Percentiles rank a stretch among this genome's conserved stretches.
phyloP scores from a whole-genome alignment of 2,329 filamentous ascomycete genomes.

The Sphaerulina vaccinii region DNA sequence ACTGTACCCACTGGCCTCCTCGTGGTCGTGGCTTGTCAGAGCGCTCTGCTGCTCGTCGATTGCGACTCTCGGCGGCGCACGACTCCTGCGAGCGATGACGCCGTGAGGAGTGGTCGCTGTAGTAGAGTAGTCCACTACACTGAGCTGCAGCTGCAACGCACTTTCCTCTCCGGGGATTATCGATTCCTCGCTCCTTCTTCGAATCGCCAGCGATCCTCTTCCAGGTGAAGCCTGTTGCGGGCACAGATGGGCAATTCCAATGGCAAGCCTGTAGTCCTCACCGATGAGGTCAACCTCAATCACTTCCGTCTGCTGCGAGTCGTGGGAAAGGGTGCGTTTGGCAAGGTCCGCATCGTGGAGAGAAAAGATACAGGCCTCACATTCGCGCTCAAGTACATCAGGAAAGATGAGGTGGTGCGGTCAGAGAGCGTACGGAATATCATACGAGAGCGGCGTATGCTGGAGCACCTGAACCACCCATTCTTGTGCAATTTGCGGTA shows the following conservation, averaged over 20 bases:
- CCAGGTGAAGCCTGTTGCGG: neutral
- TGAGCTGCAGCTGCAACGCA: neutral
- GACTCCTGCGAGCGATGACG: conserved; percentile 11
- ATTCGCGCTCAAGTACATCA: conserved; percentile 96
- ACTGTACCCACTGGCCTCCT: neutral
- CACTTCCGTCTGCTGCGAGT: conserved; percentile 94
- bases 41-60: neutral
- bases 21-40: neutral
- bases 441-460: conserved; percentile 93
- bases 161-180: neutral
- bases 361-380: conserved; percentile 90
- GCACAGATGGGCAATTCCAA: conserved; percentile 84
- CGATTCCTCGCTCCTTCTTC: neutral
- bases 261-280: conserved; percentile 88
- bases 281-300: conserved; percentile 95
- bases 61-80: neutral
- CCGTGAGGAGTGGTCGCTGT: neutral
- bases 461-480: conserved; percentile 95
- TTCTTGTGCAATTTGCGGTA: conserved; percentile 98
- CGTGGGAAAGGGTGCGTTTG: conserved; percentile 96
- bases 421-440: conserved; percentile 98
- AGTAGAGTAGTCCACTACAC: neutral
- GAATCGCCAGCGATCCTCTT: neutral
- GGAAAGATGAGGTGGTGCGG: conserved; percentile 98
- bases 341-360: conserved; percentile 98